These are phyloP conservation scores for Tolypocladium paradoxum DNA, from an alignment of 2,329 filamentous ascomycete species.

Conservation along the genomic window DNA sequence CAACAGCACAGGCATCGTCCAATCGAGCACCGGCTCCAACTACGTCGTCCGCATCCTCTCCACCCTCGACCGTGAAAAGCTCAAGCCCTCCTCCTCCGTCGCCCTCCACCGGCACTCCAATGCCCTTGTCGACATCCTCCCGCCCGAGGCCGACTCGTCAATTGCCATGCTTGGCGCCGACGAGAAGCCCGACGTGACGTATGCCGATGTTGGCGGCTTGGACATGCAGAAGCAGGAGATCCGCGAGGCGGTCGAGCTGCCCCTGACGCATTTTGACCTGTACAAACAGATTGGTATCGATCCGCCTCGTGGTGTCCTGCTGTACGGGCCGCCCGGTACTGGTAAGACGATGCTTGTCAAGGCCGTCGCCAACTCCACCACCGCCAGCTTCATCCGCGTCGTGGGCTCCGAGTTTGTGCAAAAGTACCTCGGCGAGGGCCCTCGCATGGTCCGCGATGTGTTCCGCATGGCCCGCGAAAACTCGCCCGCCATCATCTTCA, in stretches of 20 bases:
- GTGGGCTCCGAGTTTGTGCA: constrained; percentile 98
- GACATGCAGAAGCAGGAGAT: constrained; percentile 99
- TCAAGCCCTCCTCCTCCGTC: constrained; percentile 96
- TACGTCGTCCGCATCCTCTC: constrained; percentile 98
- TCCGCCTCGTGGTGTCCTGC: constrained; percentile 86
- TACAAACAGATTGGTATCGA: constrained; percentile 99
- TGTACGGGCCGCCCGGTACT: constrained; percentile 92
- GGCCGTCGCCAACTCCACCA: constrained; percentile 96
- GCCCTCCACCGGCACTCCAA: constrained; percentile 97
- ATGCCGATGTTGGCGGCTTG: constrained; percentile 91
- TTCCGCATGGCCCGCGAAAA: constrained; percentile 99
- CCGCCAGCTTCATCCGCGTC: constrained; percentile 95
- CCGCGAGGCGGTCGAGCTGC: constrained; percentile 90
- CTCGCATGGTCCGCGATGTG: constrained; percentile 97
- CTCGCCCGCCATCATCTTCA: constrained; percentile 97
- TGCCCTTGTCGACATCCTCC: constrained; percentile 93
- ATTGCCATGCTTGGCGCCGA: constrained; percentile 96
- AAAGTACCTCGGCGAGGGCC: constrained; percentile 95
- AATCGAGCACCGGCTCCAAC: constrained; percentile 96
- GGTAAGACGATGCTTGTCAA: constrained; percentile 98
- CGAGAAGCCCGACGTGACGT: constrained; percentile 97
- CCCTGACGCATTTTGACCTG: constrained; percentile 92
- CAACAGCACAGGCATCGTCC: constrained; percentile 88
- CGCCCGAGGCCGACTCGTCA: constrained; percentile 96
- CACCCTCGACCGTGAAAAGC: constrained; percentile 92